Base-by-base conservation (phyloP, 1,284 basidiomycete genomes). In the Sporisorium iseilematis-ciliati region DNA sequence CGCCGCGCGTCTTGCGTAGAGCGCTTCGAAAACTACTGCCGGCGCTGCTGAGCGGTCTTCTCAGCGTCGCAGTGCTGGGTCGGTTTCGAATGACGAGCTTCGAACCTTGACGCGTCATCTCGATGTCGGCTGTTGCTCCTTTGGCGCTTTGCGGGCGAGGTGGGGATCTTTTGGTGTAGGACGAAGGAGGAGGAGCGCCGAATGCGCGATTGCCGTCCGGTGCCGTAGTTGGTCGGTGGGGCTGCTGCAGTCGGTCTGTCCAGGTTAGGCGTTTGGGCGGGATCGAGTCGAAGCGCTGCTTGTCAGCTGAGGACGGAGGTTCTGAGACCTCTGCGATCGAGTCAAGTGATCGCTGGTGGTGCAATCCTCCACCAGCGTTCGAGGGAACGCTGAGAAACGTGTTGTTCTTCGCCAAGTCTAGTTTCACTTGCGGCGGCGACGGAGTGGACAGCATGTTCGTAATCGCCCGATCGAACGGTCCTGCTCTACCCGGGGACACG, bases 301-400 rank as follows among this genome's bases (percentile, higher is more conserved):
- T 10, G 16, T 38, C 35, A 14, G 35, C 35, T 16, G 35, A 38
- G 4, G 35, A 16, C 12, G 45, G 25, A 3, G 64, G 57, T 26
- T 73, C 70, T n/a, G 50, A 61, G 20, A 60, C 70, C 29, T 73
- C 70, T 8, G 55, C 57, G 50, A 73, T 73, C 35, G 65, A 65
- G 7, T 73, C 70, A 2, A 73, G 55, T 38, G 70, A 60, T n/a
- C 56, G 51, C 14, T 57, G 58, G 18, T 62, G 65, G 2, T 31
- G 4, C 5, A 67, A 38, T 4, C 26, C 11, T 31, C 45, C 31
- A 16, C 43, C 21, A 38, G 12, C 35, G 35, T 4, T 33, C 16
- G 29, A 14, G n/a, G 52, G 31, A 3, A 60, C 41, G 11, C 25
- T 43, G 3, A 56, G 53, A n/a, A 20, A 56, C 52, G 40, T 26